Conservation (phyloP, 139 green algal species). For the Desmodesmus armatus region DNA sequence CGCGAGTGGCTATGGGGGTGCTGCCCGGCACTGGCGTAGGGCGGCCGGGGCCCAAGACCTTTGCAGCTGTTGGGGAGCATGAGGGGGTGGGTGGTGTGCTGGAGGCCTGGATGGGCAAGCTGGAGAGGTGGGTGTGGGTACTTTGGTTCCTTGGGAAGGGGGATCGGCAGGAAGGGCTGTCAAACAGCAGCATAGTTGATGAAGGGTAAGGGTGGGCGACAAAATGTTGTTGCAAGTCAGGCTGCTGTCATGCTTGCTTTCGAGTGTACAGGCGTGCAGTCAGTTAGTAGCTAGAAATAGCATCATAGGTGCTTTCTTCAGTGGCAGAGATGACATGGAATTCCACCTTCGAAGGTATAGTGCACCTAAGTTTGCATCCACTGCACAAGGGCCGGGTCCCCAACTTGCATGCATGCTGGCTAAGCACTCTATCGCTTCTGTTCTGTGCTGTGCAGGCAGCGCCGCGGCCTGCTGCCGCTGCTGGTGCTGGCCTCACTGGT, state of each 20-base stretch:
- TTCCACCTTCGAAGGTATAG: neutral
- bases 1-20: constrained; percentile 36
- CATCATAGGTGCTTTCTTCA: neutral
- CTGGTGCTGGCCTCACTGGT: constrained; percentile 50
- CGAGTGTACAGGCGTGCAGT: neutral
- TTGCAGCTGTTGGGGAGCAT: constrained; percentile 3
- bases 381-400: neutral
- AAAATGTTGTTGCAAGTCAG: neutral
- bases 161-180: neutral
- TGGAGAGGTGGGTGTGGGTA: constrained; percentile 8
- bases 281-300: neutral
- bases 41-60: constrained; percentile 2
- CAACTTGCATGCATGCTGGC: neutral
- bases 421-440: neutral
- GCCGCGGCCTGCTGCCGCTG: constrained; percentile 45
- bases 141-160: too few relatives aligned
- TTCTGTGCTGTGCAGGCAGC: neutral
- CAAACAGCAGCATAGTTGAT: neutral
- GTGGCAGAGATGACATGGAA: neutral
- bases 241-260: neutral
- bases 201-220: neutral
- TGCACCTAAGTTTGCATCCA: neutral
- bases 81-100: constrained; percentile 9
- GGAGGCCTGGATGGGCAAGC: constrained; percentile 30
- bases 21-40: neutral